Evolutionary conservation across 768 basidiomycete species (phyloP).

Genomic region (Baorangia bicolor): DNA sequence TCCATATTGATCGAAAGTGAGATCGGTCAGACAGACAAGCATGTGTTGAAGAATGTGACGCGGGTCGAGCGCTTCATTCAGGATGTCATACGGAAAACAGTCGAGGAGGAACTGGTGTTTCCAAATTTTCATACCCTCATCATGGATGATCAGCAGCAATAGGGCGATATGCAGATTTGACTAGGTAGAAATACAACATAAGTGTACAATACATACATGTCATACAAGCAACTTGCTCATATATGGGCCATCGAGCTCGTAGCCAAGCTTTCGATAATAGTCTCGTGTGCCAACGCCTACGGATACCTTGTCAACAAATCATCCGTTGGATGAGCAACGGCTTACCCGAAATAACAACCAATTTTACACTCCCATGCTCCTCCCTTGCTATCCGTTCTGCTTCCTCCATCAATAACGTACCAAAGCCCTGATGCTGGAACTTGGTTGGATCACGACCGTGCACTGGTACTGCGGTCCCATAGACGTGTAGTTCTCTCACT

Average conservation of each 20-base stretch:
- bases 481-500: constrained; percentile 94
- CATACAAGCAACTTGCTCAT: constrained; percentile 84
- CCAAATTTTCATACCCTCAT: constrained; percentile 90
- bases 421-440: constrained; percentile 97
- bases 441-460: constrained; percentile 97
- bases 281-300: constrained; percentile 93
- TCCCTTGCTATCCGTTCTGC: constrained; percentile 97
- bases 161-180: not conserved
- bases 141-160: constrained; percentile 40
- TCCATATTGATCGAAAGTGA: constrained; percentile 93
- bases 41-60: constrained; percentile 93
- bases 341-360: constrained; percentile 95
- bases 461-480: constrained; percentile 96
- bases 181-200: constrained; percentile 10
- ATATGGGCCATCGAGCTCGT: constrained; percentile 94
- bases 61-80: constrained; percentile 94
- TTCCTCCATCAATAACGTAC: constrained; percentile 97
- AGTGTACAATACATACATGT: constrained; percentile 13
- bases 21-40: constrained; percentile 94
- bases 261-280: constrained; percentile 93
- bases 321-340: not conserved
- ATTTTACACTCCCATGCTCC: constrained; percentile 92
- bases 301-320: constrained; percentile 1
- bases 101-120: constrained; percentile 95
- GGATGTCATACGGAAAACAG: constrained; percentile 90